Percentiles rank a stretch among this genome's conserved stretches.
Evolutionary conservation across 1,139 yeast species (phyloP).

Genomic region (Hyphopichia fennica): DNA sequence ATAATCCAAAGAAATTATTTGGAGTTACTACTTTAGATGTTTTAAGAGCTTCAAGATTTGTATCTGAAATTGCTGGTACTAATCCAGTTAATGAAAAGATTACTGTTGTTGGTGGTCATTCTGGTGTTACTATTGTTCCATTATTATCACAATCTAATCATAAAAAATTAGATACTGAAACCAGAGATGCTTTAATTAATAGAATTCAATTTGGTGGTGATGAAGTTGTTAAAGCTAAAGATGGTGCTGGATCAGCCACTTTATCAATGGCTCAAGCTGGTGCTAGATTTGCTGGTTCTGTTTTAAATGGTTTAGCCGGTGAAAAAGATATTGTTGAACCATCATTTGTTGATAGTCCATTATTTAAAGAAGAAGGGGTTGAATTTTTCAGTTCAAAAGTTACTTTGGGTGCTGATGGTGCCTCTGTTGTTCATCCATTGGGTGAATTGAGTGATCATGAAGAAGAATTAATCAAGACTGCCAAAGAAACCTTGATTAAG

Average conservation of each 20-base stretch:
- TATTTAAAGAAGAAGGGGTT: constrained; percentile 51
- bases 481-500: constrained; percentile 55
- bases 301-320: constrained; percentile 57
- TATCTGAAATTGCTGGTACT: constrained; percentile 55
- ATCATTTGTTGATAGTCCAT: constrained; percentile 50
- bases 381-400: constrained; percentile 68
- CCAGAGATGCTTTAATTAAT: constrained; percentile 70
- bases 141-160: constrained; percentile 67
- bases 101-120: constrained; percentile 95
- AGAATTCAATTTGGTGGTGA: constrained; percentile 97
- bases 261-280: constrained; percentile 97
- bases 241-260: constrained; percentile 94
- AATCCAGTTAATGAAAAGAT: constrained; percentile 63
- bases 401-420: constrained; percentile 58
- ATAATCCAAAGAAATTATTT: constrained; percentile 77
- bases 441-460: constrained; percentile 57
- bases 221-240: constrained; percentile 93
- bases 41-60: constrained; percentile 85
- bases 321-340: constrained; percentile 51
- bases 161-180: constrained; percentile 48
- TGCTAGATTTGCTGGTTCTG: constrained; percentile 68
- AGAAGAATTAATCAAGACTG: constrained; percentile 53
- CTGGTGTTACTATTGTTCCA: constrained; percentile 94
- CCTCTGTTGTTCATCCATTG: constrained; percentile 55
- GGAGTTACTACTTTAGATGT: constrained; percentile 94